phyloP scores from a whole-genome alignment of 2,329 filamentous ascomycete genomes.

The Aspergillus piperis region DNA sequence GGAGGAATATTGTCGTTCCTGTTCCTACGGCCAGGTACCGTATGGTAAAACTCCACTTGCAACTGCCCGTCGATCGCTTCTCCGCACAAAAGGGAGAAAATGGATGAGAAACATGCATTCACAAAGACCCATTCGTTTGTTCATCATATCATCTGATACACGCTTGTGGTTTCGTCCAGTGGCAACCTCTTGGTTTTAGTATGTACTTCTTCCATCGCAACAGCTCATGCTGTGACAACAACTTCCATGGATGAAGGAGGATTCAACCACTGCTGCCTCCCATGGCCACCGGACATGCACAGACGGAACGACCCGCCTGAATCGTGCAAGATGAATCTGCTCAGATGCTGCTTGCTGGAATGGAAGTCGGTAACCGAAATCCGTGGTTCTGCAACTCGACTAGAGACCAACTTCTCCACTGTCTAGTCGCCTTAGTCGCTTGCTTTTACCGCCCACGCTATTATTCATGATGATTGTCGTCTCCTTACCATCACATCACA shows the following conservation, averaged over 20 bases:
- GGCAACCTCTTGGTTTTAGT: too few relatives aligned
- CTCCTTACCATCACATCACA: background rate
- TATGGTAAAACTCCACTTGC: constrained; percentile 9
- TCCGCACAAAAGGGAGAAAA: background rate
- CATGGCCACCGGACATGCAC: background rate
- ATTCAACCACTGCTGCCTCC: background rate
- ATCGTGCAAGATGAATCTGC: constrained; percentile 4
- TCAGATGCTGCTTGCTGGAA: background rate
- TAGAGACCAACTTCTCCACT: constrained; percentile 21
- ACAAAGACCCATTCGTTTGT: too few relatives aligned
- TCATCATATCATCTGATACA: background rate
- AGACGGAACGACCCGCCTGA: background rate
- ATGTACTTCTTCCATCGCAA: too few relatives aligned
- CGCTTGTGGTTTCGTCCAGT: background rate
- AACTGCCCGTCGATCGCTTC: constrained; percentile 12
- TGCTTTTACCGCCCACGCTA: constrained; percentile 22
- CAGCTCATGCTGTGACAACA: background rate
- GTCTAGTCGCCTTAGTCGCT: constrained; percentile 30
- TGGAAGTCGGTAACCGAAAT: background rate
- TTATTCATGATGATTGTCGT: constrained; percentile 13
- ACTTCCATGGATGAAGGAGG: background rate
- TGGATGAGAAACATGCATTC: background rate
- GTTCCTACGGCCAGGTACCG: background rate
- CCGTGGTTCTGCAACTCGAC: constrained; percentile 18
- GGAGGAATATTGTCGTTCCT: background rate